Evolutionary conservation across 2,329 filamentous ascomycete genomes (phyloP), one percentile per base, ranked within the genome.

Genomic region (Gremmenia infestans): DNA sequence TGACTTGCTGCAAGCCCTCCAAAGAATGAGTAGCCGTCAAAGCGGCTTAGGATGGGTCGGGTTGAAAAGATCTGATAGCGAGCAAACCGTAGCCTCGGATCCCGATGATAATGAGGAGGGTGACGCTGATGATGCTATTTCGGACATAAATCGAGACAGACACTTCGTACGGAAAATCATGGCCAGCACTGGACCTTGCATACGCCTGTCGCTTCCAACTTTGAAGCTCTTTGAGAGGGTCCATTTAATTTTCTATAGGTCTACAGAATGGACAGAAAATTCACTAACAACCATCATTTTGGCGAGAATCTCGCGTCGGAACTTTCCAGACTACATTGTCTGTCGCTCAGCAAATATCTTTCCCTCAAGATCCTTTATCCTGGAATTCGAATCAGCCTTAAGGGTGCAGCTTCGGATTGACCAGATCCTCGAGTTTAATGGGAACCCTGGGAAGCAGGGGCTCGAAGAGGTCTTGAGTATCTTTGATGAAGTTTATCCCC

Each of bases 251-350:
- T 99, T 97, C 71, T 97, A 97, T 71, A 82, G 93, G 56, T 97
- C 92, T 9, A 95, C 91, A 0, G 89, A 96, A 70, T 99, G 94
- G 94, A 96, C 92, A 0, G 93, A 97, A 66, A 97, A 96, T 71
- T 97, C 93, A 1, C 76, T 99, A 14, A 97, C 91, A 1, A 93
- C 92, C 0, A 93, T 97, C 53, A 96, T 99, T 46, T 79, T 99
- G 5, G 90, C 94, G 7, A 92, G 93, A 61, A 96, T 96, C 55
- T 89, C 92, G 2, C 82, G 85, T 45, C 81, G 90, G 37, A 94
- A 92, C 68, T 99, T 97, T 62, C 92, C 93, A 0, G 78, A 87
- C 3, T 99, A 96, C 67, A 82, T 97, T 22, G 92, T 97, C 5
- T 96, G 88, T 57, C 84, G 94, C 36, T 96, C 91, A 0, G 83